phyloP scores from a whole-genome alignment of 345 rosid species.

The Lagerstroemia speciosa region DNA sequence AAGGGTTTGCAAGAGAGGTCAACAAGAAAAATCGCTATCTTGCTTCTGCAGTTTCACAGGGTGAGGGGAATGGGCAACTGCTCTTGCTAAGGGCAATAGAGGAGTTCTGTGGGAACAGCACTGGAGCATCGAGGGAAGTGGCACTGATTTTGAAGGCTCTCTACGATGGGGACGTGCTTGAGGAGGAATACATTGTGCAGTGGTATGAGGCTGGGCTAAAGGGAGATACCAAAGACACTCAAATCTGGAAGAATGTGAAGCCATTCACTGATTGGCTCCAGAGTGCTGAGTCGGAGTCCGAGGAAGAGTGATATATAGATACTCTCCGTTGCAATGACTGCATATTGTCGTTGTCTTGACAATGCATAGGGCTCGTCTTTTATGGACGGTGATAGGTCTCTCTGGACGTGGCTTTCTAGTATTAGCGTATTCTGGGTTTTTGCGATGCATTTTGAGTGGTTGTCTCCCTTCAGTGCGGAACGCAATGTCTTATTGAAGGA shows the following conservation, averaged over 20 bases:
- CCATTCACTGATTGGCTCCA: constrained; percentile 84
- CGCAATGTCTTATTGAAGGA: too few relatives aligned
- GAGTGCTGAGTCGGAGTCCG: constrained; percentile 85
- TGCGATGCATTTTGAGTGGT: too few relatives aligned
- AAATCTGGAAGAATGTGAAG: constrained; percentile 55
- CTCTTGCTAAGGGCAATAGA: constrained; percentile 44
- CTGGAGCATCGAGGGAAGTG: constrained; percentile 49
- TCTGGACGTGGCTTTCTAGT: too few relatives aligned
- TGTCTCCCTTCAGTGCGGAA: too few relatives aligned
- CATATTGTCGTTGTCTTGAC: too few relatives aligned
- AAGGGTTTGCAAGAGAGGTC: constrained; percentile 53
- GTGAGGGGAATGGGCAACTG: constrained; percentile 47
- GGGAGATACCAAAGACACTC: constrained; percentile 37
- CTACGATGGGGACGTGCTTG: constrained; percentile 70
- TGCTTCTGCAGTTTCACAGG: constrained; percentile 27
- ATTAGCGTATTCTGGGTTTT: too few relatives aligned
- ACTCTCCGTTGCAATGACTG: too few relatives aligned
- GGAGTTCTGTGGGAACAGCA: constrained; percentile 35
- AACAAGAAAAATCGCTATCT: constrained; percentile 60
- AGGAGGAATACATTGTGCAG: constrained; percentile 58
- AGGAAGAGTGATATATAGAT: constrained; percentile 55
- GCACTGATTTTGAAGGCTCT: constrained; percentile 56
- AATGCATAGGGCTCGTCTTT: too few relatives aligned
- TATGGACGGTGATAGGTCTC: too few relatives aligned
- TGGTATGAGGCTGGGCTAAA: constrained; percentile 61